A percentile compares a stretch with the other conserved stretches of the same genome.
Evolutionary conservation across 1,284 basidiomycete species (phyloP).

Genomic region (Stygiomarasmius scandens): DNA sequence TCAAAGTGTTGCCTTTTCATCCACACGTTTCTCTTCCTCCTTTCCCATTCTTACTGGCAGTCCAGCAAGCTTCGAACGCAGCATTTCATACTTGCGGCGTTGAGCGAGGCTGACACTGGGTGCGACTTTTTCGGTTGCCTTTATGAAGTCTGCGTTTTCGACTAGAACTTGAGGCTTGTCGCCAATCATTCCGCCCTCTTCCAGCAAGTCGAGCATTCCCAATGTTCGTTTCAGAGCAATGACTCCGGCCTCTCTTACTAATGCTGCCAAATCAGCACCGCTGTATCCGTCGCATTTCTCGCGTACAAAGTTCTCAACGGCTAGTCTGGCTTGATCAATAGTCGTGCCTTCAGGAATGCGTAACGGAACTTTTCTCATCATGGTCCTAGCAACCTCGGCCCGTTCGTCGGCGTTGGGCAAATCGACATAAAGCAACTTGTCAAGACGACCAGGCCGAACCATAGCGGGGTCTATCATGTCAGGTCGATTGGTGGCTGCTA

Average conservation of each 20-base stretch:
- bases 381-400: conserved; percentile 82
- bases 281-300: conserved; percentile 84
- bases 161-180: conserved; percentile 44
- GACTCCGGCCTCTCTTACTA: conserved; percentile 91
- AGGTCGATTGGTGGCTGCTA: conserved; percentile 97
- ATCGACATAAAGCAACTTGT: conserved; percentile 97
- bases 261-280: conserved; percentile 86
- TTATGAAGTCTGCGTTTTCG: conserved; percentile 67
- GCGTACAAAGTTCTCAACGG: conserved; percentile 52
- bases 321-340: conserved; percentile 28
- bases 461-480: conserved; percentile 99
- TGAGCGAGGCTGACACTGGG: conserved; percentile 87
- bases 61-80: conserved; percentile 83
- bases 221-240: conserved; percentile 76
- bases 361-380: conserved; percentile 77
- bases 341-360: conserved; percentile 32
- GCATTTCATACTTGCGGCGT: conserved; percentile 78
- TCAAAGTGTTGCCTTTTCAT: conserved; percentile 6
- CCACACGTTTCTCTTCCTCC: conserved; percentile 10
- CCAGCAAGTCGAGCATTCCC: conserved; percentile 64
- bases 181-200: conserved; percentile 32
- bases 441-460: conserved; percentile 94
- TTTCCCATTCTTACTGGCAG: conserved; percentile 50
- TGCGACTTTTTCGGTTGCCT: conserved; percentile 81
- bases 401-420: conserved; percentile 80